Evolutionary conservation across 371 early-diverging fungal species (phyloP), one percentile per base, ranked within the genome.

Genomic region (Mucor irregularis): DNA sequence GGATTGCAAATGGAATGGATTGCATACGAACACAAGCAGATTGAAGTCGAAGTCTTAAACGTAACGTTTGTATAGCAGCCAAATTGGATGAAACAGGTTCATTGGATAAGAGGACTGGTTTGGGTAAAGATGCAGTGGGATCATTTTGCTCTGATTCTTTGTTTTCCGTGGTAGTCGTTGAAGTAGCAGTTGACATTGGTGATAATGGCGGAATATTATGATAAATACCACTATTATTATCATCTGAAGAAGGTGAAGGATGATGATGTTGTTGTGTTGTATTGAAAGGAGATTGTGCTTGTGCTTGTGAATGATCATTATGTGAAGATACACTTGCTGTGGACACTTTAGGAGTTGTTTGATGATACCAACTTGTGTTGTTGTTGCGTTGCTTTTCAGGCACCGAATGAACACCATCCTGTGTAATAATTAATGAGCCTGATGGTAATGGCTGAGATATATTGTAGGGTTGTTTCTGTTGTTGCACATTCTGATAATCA

Each of bases 1-100:
- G 68, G 11, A 69, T 66, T 9, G 70, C 66, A 54, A 62, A 66
- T 8, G 64, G 64, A 24, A 62, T 50, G 4, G 68, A 48, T 3
- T 74, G 57, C 48, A 61, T 67, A 31, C 61, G 52, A 21, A 63
- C 56, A 55, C 66, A 64, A 8, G 69, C 64, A 9, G 72, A 67
- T 49, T 72, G 74, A 8, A 74, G 49, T 19, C 74, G 55, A 29
- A 77, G 31, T 8, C 72, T 62, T n/a, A 77, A 59, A 38, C 78
- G 68, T 13, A 77, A 43, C 10, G 64, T 61, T 56, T 77, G 78
- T 37, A 74, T 64, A 7, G 78, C 78, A n/a, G 74, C 74, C 13
- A 74, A 42, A 38, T 72, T 76, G 8, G 66, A 64, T 9, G 62
- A 38, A 28, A 57, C 35, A 21, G 60, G 58, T 19, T 70, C 71